Conservation (phyloP, 2,329 filamentous ascomycete genomes). For the Colletotrichum eleusines region DNA sequence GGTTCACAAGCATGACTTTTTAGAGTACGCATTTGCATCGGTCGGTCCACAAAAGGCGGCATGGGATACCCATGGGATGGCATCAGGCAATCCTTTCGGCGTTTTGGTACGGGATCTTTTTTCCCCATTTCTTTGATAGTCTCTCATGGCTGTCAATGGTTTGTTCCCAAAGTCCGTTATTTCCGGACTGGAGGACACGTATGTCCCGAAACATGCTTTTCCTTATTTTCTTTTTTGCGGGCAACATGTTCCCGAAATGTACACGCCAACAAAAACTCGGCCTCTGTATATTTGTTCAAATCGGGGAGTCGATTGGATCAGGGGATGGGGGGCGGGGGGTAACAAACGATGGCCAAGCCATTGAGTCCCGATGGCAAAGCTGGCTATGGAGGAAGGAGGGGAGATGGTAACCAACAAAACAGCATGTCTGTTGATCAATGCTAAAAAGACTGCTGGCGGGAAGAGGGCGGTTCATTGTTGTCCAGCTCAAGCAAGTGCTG, state of each 20-base stretch:
- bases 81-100: slow-evolving; percentile 18
- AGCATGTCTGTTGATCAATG: neutral
- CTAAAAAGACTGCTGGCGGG: neutral
- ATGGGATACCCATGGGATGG: slow-evolving; percentile 31
- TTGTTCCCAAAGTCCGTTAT: slow-evolving; percentile 8
- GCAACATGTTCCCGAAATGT: neutral
- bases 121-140: neutral
- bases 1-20: slow-evolving; percentile 41
- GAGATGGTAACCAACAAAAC: neutral
- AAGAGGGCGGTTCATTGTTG: neutral
- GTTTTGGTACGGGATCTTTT: slow-evolving; percentile 15
- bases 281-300: slow-evolving; percentile 6
- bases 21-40: slow-evolving; percentile 41
- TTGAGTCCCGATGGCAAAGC: neutral
- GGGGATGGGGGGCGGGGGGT: too few relatives aligned
- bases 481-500: slow-evolving; percentile 17
- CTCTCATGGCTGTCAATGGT: neutral
- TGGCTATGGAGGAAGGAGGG: neutral
- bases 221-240: neutral
- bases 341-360: neutral
- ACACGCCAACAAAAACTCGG: neutral
- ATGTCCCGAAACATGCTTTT: neutral
- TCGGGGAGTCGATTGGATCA: neutral
- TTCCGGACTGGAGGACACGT: neutral
- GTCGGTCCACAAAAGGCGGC: slow-evolving; percentile 33